Evolutionary conservation across 2,329 filamentous ascomycete species (phyloP).

Genomic region (Penicillium sp.): DNA sequence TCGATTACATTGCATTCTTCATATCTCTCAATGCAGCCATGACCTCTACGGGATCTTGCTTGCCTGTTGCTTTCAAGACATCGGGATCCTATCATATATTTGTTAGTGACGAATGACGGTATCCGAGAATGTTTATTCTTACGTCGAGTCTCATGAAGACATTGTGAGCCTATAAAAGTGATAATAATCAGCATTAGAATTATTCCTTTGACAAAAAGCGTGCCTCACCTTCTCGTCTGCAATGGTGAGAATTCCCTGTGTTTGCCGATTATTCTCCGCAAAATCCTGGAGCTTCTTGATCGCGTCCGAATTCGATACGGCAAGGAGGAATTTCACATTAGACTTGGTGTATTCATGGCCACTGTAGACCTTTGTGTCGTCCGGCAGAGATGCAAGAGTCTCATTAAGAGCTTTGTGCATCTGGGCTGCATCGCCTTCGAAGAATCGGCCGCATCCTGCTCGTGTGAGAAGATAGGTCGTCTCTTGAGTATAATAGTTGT

Average conservation of each 20-base stretch:
- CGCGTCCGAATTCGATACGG: slow-evolving; percentile 70
- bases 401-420: slow-evolving; percentile 94
- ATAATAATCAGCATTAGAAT: slow-evolving; percentile 12
- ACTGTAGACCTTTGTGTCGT: slow-evolving; percentile 89
- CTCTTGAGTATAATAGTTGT: not conserved
- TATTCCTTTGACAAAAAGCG: not conserved
- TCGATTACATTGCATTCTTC: slow-evolving; percentile 59
- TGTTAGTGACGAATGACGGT: not conserved
- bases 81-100: slow-evolving; percentile 62
- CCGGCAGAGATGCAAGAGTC: slow-evolving; percentile 72
- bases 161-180: slow-evolving; percentile 69
- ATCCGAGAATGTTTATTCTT: slow-evolving; percentile 29
- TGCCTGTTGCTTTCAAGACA: slow-evolving; percentile 78
- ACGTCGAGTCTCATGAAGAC: slow-evolving; percentile 90
- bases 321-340: slow-evolving; percentile 83
- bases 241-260: slow-evolving; percentile 94
- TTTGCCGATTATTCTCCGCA: slow-evolving; percentile 75
- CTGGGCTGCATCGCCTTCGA: slow-evolving; percentile 82
- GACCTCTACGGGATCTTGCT: slow-evolving; percentile 74
- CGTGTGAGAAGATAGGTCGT: not conserved
- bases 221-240: slow-evolving; percentile 81
- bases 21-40: slow-evolving; percentile 83
- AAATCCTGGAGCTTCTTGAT: slow-evolving; percentile 75
- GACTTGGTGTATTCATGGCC: slow-evolving; percentile 98
- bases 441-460: slow-evolving; percentile 86